Conservation (phyloP, 139 green algal genomes). For the Spirogloea muscicola region DNA sequence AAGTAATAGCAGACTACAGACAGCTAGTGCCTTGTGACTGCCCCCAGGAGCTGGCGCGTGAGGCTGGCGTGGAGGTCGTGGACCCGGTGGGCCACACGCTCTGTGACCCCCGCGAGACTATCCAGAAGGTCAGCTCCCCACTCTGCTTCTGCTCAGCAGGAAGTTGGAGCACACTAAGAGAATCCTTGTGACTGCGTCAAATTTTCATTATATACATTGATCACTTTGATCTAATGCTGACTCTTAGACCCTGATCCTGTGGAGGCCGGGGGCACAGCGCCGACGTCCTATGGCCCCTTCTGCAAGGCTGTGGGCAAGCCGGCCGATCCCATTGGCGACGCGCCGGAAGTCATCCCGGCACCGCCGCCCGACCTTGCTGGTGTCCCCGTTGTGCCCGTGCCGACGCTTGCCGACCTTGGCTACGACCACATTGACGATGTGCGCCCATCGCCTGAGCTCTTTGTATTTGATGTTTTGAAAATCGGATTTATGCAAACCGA, state of each 20-base stretch:
- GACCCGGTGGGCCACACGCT: slow-evolving; percentile 20
- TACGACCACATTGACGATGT: no score
- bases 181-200: neutral
- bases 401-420: slow-evolving; percentile 1
- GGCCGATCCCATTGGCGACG: neutral
- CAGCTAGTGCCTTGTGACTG: neutral
- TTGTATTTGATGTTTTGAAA: no score
- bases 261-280: neutral
- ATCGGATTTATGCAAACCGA: no score
- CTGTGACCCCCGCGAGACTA: slow-evolving; percentile 17
- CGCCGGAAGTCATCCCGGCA: neutral
- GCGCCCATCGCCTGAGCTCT: no score
- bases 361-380: neutral
- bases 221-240: no score
- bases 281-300: neutral
- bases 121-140: neutral
- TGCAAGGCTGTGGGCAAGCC: neutral
- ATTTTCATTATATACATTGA: neutral
- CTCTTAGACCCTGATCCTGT: no score
- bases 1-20: neutral
- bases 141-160: neutral
- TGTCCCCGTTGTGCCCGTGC: neutral
- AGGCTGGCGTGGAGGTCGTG: slow-evolving; percentile 9
- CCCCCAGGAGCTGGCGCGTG: slow-evolving; percentile 8
- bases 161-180: neutral